phyloP scores from a whole-genome alignment of 768 basidiomycete species.

The Leccinellum luteum region DNA sequence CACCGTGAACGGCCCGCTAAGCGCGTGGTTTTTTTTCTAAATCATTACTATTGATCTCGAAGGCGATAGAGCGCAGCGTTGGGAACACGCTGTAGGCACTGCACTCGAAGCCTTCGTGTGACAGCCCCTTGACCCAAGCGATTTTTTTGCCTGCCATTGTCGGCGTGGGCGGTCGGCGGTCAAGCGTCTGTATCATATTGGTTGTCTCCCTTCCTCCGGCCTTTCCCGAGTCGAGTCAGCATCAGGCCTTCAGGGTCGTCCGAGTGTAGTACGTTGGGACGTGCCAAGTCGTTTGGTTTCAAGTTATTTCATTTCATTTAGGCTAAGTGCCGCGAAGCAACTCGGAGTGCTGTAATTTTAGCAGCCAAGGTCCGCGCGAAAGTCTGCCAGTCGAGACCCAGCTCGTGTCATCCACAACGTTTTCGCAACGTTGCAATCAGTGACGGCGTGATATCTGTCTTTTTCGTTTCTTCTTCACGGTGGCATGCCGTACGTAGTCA shows the following conservation, averaged over 20 bases:
- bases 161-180: background rate
- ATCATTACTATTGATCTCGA: background rate
- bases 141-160: background rate
- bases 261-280: too few relatives aligned
- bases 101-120: background rate
- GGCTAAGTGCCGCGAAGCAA: background rate
- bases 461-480: constrained; percentile 1
- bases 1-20: background rate
- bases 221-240: too few relatives aligned
- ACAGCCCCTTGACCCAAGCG: constrained; percentile 19
- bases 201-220: background rate
- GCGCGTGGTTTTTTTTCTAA: background rate
- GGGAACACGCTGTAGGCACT: constrained; percentile 13
- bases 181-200: too few relatives aligned
- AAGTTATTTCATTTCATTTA: background rate
- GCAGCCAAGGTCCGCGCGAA: constrained; percentile 1
- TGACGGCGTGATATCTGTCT: constrained; percentile 9
- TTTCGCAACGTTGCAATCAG: constrained; percentile 29
- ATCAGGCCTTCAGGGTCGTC: background rate
- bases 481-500: constrained; percentile 10
- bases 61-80: constrained; percentile 12
- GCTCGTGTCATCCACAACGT: constrained; percentile 26
- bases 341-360: too few relatives aligned
- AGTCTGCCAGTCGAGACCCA: constrained; percentile 13
- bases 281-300: background rate